Evolutionary conservation across 345 rosid genomes (phyloP), one percentile per base, ranked within the genome.

Genomic region (Erucastrum elatum): DNA sequence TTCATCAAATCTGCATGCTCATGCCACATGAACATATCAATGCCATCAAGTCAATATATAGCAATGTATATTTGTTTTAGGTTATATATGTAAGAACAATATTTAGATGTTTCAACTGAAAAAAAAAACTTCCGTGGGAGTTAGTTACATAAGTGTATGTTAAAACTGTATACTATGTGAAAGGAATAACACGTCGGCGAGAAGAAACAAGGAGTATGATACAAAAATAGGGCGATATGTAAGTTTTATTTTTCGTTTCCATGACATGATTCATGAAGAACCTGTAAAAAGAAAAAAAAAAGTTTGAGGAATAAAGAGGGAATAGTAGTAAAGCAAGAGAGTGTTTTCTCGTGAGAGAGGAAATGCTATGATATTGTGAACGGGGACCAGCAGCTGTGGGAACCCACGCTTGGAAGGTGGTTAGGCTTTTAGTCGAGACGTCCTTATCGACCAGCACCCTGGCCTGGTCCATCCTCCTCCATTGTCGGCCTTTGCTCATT

Each of bases 341-440:
- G 55, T 64, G 65, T 66, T 39, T 56, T 25, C 25, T 8, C 13
- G 72, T 67, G 66, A 67, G 58, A 58, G 61, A 49, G 78, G 26
- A 75, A 55, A 65, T 8, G 56, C 10, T 11, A 66, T 31, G 41
- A 34, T 41, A 4, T 75, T 35, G 56, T 66, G 58, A 59, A 5
- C 27, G 64, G 51, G 64, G 70, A 64, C 70, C 71, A 65, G 31
- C 39, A 26, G 0, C 4, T n/a, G 17, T 66, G 30, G 66, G 60
- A 51, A 67, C 33, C 72, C 6, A 58, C 11, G 46, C 39, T 31
- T 1, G 31, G 56, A 58, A 46, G 34, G 26, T 59, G 73, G 68
- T 61, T 67, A 64, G 61, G 73, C 73, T 58, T 75, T 75, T 75
- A 68, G 68, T 16, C 67, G 73, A 67, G 73, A 59, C 60, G 79